These are phyloP conservation scores for Coriolopsis trogii DNA, from an alignment of 1,284 basidiomycete genomes.

Conservation along the genomic window DNA sequence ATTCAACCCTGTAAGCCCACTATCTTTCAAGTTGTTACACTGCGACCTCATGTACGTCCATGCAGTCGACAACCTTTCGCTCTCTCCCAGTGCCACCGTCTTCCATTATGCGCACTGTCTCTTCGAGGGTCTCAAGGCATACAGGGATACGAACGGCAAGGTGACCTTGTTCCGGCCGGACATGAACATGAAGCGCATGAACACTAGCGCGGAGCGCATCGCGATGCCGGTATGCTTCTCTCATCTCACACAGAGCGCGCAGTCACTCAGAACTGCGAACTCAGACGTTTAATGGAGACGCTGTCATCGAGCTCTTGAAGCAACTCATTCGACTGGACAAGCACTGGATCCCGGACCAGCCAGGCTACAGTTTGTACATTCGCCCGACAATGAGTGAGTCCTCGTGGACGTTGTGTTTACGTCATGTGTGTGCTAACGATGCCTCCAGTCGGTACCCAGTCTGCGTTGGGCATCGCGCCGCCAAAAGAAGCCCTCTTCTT, in stretches of 20 bases:
- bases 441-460: constrained; percentile 84
- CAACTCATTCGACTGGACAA: constrained; percentile 87
- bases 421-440: background rate
- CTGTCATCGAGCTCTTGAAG: constrained; percentile 86
- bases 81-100: constrained; percentile 87
- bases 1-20: constrained; percentile 78
- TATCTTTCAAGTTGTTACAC: background rate
- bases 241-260: background rate
- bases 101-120: constrained; percentile 92
- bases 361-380: constrained; percentile 92
- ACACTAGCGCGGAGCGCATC: constrained; percentile 71
- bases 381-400: constrained; percentile 76
- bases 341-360: constrained; percentile 90
- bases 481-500: constrained; percentile 90
- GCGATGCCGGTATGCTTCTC: constrained; percentile 69
- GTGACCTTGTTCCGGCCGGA: constrained; percentile 94
- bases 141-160: constrained; percentile 77
- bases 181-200: constrained; percentile 98
- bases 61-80: constrained; percentile 45
- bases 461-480: constrained; percentile 86
- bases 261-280: constrained; percentile 5
- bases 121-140: constrained; percentile 98
- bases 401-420: background rate
- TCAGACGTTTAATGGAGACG: constrained; percentile 82
- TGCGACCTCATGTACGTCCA: background rate